These are phyloP conservation scores for Magnaporthiopsis rhizophila DNA, from an alignment of 2,329 filamentous ascomycete genomes.

Conservation along the genomic window DNA sequence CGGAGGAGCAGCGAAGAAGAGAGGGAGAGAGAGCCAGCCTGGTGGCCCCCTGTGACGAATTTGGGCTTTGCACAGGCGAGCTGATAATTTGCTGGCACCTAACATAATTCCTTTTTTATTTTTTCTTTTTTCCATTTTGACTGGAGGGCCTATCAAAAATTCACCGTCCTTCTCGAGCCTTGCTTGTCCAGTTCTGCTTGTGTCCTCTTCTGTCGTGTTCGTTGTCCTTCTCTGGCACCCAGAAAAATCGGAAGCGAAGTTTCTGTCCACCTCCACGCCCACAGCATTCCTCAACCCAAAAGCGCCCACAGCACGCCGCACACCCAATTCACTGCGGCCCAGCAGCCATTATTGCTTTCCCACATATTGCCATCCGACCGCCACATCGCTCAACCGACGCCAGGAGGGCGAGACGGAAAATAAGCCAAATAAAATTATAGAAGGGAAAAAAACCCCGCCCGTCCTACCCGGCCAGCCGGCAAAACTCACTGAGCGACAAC, in stretches of 20 bases:
- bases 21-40: slow-evolving; percentile 2
- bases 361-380: background rate
- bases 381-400: background rate
- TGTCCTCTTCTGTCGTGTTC: background rate
- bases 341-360: background rate
- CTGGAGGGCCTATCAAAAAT: background rate
- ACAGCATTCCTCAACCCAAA: background rate
- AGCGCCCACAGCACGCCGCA: background rate
- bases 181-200: background rate
- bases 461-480: background rate
- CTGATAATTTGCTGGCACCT: background rate
- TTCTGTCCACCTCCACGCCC: background rate
- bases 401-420: background rate
- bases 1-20: background rate
- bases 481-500: background rate
- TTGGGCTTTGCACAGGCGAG: background rate
- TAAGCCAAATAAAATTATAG: background rate
- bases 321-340: background rate
- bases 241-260: background rate
- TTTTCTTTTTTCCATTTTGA: background rate
- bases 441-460: slow-evolving; percentile 3
- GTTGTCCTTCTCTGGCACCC: background rate
- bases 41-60: background rate
- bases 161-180: background rate
- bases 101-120: background rate